phyloP scores from a whole-genome alignment of 768 basidiomycete genomes.

The Collybia sp. region DNA sequence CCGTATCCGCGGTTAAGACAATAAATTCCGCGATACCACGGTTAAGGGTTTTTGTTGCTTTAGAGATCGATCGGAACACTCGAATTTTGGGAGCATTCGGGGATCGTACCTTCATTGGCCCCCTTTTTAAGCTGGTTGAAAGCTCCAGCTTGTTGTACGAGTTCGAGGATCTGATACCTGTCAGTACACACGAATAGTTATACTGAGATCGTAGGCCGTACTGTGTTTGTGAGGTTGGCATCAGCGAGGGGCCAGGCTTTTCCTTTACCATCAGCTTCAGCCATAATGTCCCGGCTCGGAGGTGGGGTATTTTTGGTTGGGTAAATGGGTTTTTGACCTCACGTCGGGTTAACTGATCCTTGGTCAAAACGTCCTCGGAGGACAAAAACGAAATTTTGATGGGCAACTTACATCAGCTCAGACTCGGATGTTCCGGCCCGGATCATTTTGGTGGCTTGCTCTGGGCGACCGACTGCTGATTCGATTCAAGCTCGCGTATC shows the following conservation, averaged over 20 bases:
- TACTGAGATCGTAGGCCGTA: slow-evolving; percentile 29
- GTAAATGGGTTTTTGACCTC: slow-evolving; percentile 53
- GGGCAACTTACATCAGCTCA: not conserved
- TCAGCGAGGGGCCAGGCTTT: slow-evolving; percentile 91
- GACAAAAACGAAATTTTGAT: not conserved
- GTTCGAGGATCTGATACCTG: slow-evolving; percentile 75
- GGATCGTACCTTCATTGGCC: slow-evolving; percentile 84
- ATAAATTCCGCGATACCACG: slow-evolving; percentile 98
- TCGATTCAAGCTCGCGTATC: not conserved
- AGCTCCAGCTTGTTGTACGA: slow-evolving; percentile 92
- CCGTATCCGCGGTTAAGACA: slow-evolving; percentile 93
- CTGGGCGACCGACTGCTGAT: not conserved
- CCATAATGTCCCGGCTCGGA: slow-evolving; percentile 37
- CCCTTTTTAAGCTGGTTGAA: slow-evolving; percentile 99
- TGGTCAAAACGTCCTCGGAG: slow-evolving; percentile 46
- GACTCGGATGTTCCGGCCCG: not conserved
- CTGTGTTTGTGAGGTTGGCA: slow-evolving; percentile 85
- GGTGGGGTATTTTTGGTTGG: slow-evolving; percentile 1
- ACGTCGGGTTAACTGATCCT: slow-evolving; percentile 76
- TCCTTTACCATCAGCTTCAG: slow-evolving; percentile 46
- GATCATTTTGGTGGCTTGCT: not conserved
- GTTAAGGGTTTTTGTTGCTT: slow-evolving; percentile 97
- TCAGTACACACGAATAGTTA: not conserved
- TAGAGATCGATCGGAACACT: slow-evolving; percentile 4
- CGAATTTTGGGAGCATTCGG: not conserved